Evolutionary conservation across 257 asterid species (phyloP), one percentile per base, ranked within the genome.

Genomic region (Solanum pimpinellifolium): DNA sequence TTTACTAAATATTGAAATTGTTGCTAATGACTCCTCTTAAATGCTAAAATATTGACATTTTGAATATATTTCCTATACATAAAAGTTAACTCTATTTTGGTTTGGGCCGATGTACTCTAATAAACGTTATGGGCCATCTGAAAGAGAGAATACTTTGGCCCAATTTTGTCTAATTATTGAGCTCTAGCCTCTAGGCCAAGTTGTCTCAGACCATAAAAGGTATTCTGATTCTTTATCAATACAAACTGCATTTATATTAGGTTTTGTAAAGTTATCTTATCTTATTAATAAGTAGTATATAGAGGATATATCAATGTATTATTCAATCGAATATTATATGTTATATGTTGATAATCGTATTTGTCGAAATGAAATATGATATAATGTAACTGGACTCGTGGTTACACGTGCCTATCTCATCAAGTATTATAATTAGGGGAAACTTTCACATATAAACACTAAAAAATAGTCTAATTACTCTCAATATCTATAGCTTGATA

Each of bases 61-160:
- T n/a, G n/a, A n/a, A n/a, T n/a, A 35, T 35, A 1, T 35, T 5
- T 35, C 1, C 7, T 35, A 35, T 1, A 5, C 0, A 0, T 35
- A 6, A 35, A 37, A 37, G 7, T 1, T 37, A 27, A 6, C 39
- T 37, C 39, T 23, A 60, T 15, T 60, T 60, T 60, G 69, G 3
- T 60, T 60, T 60, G 69, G 69, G 29, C 13, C 14, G 29, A 23
- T 60, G 69, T 27, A 1, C n/a, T 16, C 62, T 18, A 23, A 9
- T 60, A 60, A 29, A 60, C 29, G 4, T 60, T 60, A 4, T 60
- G 15, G 69, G 14, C 69, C 14, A 60, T 60, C 7, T 60, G 29
- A 60, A 60, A 60, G 69, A 60, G 29, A 23, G 69, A 23, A 23
- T 60, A 60, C 29, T 10, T n/a, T 56, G 65, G 69, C 69, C 29